Evolutionary conservation across 306 rosid species (phyloP).

Genomic region (Trifolium dubium): DNA sequence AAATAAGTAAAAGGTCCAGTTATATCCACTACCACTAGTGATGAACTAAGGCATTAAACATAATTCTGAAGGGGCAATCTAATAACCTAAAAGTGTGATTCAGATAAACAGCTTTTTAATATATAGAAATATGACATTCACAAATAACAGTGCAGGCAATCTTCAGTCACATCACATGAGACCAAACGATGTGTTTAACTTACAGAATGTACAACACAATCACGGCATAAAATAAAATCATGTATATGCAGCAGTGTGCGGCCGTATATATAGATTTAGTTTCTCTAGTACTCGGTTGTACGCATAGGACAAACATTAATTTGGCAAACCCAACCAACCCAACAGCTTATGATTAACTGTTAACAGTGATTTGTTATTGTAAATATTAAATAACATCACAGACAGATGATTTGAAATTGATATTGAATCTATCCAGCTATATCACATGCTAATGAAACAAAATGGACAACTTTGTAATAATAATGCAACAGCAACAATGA

Average conservation of each 20-base stretch:
- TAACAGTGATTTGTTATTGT: constrained; percentile 5
- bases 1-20: constrained; percentile 36
- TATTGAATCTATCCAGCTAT: constrained; percentile 20
- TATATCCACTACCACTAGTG: constrained; percentile 6
- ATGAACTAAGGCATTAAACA: background rate
- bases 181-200: background rate
- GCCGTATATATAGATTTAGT: background rate
- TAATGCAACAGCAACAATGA: background rate
- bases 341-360: constrained; percentile 4
- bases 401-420: background rate
- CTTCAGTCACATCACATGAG: background rate
- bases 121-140: background rate
- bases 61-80: constrained; percentile 14
- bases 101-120: background rate
- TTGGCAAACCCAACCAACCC: background rate
- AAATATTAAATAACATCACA: background rate
- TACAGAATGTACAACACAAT: constrained; percentile 4
- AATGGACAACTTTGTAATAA: background rate
- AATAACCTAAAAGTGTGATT: background rate
- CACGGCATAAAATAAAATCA: background rate
- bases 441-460: background rate
- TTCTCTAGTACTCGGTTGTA: background rate
- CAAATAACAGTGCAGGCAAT: constrained; percentile 3
- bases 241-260: background rate
- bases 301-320: background rate